Conservation (phyloP, 2,329 filamentous ascomycete species). For the Raffaelea albimanens region DNA sequence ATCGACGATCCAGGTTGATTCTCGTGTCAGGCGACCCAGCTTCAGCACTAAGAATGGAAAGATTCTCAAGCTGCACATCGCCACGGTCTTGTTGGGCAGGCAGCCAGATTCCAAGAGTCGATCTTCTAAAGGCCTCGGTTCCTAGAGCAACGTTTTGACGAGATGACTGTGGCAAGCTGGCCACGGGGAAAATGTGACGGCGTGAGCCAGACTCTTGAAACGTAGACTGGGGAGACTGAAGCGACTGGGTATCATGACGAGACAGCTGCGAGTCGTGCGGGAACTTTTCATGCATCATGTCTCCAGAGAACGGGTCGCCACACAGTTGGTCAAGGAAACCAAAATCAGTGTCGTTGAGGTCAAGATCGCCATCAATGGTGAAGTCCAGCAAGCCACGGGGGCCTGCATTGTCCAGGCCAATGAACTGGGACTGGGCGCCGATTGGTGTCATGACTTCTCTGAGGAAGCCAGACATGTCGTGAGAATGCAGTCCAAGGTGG, state of each 20-base stretch:
- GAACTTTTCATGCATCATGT: background rate
- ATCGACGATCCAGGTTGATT: conserved; percentile 23
- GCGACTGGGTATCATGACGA: background rate
- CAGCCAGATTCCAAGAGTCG: conserved; percentile 44
- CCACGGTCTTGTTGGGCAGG: conserved; percentile 33
- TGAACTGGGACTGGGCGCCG: conserved; percentile 14
- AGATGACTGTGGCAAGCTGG: too few relatives aligned
- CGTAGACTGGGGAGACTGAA: background rate
- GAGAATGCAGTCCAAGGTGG: background rate
- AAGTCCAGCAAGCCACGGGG: conserved; percentile 36
- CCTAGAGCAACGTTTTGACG: conserved; percentile 15
- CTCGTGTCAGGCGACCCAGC: conserved; percentile 24
- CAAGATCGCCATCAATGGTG: conserved; percentile 37
- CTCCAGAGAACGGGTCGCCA: conserved; percentile 24
- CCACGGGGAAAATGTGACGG: too few relatives aligned
- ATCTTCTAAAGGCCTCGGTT: conserved; percentile 36
- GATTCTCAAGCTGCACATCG: conserved; percentile 33
- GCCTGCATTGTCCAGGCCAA: conserved; percentile 21
- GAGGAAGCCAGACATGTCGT: conserved; percentile 35
- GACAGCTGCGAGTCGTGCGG: background rate
- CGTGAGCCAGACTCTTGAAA: too few relatives aligned
- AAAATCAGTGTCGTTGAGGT: conserved; percentile 43
- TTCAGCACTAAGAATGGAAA: conserved; percentile 32
- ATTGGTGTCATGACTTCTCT: conserved; percentile 41
- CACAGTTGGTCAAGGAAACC: conserved; percentile 41